Evolutionary conservation across 2,329 filamentous ascomycete genomes (phyloP).

Genomic region (Trichophyton mentagrophytes): DNA sequence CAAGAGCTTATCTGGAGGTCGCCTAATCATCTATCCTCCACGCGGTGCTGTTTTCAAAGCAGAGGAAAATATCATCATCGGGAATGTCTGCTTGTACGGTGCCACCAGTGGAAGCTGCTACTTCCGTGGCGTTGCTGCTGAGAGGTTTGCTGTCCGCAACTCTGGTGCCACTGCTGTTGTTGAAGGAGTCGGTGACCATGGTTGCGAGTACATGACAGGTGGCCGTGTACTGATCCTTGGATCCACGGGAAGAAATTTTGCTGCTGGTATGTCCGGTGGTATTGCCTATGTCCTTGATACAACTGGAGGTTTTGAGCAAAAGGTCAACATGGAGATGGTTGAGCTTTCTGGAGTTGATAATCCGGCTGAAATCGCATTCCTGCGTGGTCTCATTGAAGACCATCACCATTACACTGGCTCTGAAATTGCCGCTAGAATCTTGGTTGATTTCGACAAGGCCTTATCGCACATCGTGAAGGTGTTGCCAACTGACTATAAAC

Average conservation of each 20-base stretch:
- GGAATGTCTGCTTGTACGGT: slow-evolving; percentile 91
- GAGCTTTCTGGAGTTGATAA: slow-evolving; percentile 76
- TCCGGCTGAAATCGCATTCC: slow-evolving; percentile 73
- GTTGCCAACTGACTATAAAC: slow-evolving; percentile 90
- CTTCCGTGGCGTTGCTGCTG: slow-evolving; percentile 93
- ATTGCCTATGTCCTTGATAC: slow-evolving; percentile 91
- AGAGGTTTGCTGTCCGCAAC: slow-evolving; percentile 93
- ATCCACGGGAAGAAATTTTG: slow-evolving; percentile 88
- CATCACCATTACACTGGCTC: slow-evolving; percentile 97
- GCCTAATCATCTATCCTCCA: slow-evolving; percentile 84
- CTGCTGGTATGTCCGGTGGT: slow-evolving; percentile 95
- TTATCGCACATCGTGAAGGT: slow-evolving; percentile 87
- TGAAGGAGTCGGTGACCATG: slow-evolving; percentile 90
- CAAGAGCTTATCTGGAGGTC: slow-evolving; percentile 86
- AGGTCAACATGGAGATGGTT: slow-evolving; percentile 97
- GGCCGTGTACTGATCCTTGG: slow-evolving; percentile 80
- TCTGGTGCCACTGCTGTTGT: slow-evolving; percentile 93
- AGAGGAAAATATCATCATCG: slow-evolving; percentile 87
- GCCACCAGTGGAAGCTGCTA: slow-evolving; percentile 83
- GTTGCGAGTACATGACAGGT: slow-evolving; percentile 98
- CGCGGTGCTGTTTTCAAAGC: slow-evolving; percentile 85
- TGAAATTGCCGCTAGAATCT: slow-evolving; percentile 79
- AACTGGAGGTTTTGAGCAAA: slow-evolving; percentile 74
- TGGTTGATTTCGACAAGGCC: slow-evolving; percentile 90
- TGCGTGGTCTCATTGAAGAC: slow-evolving; percentile 86